These are phyloP conservation scores for Penicillium desertorum DNA, from an alignment of 495 filamentous ascomycete species.

Conservation along the genomic window DNA sequence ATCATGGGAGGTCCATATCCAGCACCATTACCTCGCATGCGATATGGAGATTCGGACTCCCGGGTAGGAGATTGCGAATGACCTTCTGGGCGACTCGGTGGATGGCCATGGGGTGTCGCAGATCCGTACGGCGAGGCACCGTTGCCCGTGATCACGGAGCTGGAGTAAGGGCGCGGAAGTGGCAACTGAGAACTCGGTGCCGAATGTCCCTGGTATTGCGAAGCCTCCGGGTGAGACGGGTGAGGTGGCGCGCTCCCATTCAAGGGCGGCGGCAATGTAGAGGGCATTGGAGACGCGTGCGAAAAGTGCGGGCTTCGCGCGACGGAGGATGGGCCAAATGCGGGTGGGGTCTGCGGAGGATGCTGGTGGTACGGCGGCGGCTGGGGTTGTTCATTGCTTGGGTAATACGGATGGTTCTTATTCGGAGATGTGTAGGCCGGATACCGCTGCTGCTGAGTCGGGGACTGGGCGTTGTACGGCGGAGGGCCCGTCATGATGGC, in stretches of 20 bases:
- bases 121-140: conserved; percentile 43
- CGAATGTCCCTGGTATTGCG: conserved; percentile 47
- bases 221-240: conserved; percentile 43
- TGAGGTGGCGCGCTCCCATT: conserved; percentile 51
- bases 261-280: conserved; percentile 49
- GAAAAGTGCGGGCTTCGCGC: conserved; percentile 53
- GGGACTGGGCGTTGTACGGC: conserved; percentile 47
- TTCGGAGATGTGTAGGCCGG: conserved; percentile 43
- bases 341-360: conserved; percentile 55
- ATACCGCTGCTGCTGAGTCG: conserved; percentile 44
- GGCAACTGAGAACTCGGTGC: conserved; percentile 32
- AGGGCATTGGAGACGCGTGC: conserved; percentile 53
- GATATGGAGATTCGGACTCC: conserved; percentile 42
- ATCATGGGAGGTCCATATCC: conserved; percentile 33
- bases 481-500: conserved; percentile 52
- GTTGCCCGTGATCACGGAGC: conserved; percentile 37
- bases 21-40: conserved; percentile 33
- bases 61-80: conserved; percentile 47
- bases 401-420: conserved; percentile 53
- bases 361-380: conserved; percentile 47
- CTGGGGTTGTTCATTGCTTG: conserved; percentile 53
- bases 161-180: conserved; percentile 49
- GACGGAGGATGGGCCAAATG: conserved; percentile 54
- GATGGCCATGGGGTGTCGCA: conserved; percentile 48
- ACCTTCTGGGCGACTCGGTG: conserved; percentile 41